A percentile compares a stretch with the other conserved stretches of the same genome.
Evolutionary conservation across 148 eudicot genomes (phyloP).

Genomic region (Spergularia marina): DNA sequence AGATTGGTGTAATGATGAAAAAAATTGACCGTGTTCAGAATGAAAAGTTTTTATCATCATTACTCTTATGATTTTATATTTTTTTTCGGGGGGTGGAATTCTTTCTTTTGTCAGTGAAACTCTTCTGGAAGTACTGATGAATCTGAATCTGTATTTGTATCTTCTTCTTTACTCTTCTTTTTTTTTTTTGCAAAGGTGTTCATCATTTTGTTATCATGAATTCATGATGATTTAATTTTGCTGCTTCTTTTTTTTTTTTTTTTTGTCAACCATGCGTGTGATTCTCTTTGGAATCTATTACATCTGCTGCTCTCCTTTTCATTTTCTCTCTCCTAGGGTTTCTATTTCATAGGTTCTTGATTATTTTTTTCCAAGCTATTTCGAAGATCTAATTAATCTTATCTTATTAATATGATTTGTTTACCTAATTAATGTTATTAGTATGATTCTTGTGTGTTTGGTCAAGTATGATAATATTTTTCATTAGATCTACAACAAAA

Average conservation of each 20-base stretch:
- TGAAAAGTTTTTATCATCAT: conserved; percentile 28
- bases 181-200: not conserved
- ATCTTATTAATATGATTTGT: no score
- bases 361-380: no score
- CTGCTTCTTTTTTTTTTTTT: no score
- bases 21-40: conserved; percentile 28
- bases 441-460: not conserved
- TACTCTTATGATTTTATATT: conserved; percentile 21
- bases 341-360: not conserved
- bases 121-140: not conserved
- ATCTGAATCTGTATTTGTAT: not conserved
- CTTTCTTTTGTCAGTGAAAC: conserved; percentile 23
- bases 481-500: not conserved
- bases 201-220: conserved; percentile 8
- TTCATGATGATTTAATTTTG: conserved; percentile 4
- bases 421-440: not conserved
- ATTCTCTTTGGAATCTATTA: conserved; percentile 10
- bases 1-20: conserved; percentile 68
- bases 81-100: not conserved
- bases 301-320: conserved; percentile 8
- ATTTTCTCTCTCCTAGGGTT: conserved; percentile 26
- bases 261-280: conserved; percentile 20
- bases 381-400: no score
- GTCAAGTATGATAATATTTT: not conserved
- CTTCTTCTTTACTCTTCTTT: not conserved